Base-by-base conservation (phyloP, 2,329 filamentous ascomycete genomes). In the Venturia carpophila region DNA sequence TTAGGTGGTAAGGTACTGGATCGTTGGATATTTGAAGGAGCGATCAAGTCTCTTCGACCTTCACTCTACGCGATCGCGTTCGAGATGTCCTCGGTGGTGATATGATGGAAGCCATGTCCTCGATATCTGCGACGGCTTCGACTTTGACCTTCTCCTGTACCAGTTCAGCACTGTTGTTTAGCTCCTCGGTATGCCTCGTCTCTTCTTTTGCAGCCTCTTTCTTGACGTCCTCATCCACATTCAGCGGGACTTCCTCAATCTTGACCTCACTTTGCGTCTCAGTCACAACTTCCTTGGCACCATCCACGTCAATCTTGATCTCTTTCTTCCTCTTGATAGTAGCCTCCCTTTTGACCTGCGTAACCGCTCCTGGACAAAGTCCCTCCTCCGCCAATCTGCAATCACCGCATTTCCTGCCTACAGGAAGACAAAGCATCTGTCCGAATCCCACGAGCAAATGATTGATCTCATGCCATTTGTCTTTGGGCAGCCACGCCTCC, bases 391-490 rank as follows among this genome's bases (percentile, higher is more conserved):
- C 90, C 61, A 97, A 77, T 68, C 89, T 88, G 77, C 94, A 99
- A 61, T 94, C 88, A 21, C 91, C 92, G 76, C 94, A 99, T 69
- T 83, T 85, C 68, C 87, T 82, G 0, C 89, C 90, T 1, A 93
- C 84, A 0, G 92, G 91, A 68, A 91, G 78, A 73, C 92, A 97
- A 27, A 94, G 86, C 0, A 87, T 90, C 81, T 97, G 92, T 0
- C 92, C 92, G 67, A 96, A 81, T 0, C 92, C 92, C 41, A 97
- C 92, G 47, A 97, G 82, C 75, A 96, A 77, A 77, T 88, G 87
- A 75, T 97, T 97, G 74, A 97, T 95, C 76, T 96, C 91, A 75
- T 90, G 89, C 92, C 92, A 97, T 71, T 84, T 86, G 62, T 96
- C 90, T 67, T 77, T 83, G 2, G 92, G 92, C 70, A 97, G 79